Percentiles rank a stretch among this genome's conserved stretches.
phyloP scores from a whole-genome alignment of 2,329 filamentous ascomycete species.

The Colletotrichum theobromicola region DNA sequence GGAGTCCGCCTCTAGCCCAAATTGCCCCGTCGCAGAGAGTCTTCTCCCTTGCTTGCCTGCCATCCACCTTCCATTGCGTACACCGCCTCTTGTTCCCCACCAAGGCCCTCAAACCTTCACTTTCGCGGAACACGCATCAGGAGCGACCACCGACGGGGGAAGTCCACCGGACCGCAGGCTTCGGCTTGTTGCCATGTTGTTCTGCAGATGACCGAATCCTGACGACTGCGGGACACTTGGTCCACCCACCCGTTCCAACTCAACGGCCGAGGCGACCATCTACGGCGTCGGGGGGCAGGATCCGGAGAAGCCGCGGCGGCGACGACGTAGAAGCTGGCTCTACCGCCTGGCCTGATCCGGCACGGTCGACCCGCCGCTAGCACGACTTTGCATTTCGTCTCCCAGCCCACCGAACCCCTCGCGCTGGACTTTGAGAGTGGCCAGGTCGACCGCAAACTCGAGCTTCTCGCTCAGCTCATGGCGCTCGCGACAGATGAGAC shows the following conservation, averaged over 20 bases:
- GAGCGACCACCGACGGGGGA: neutral
- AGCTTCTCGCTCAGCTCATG: constrained; percentile 57
- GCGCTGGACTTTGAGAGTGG: constrained; percentile 70
- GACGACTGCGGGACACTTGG: neutral
- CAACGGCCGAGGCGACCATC: constrained; percentile 15
- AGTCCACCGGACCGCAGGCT: neutral
- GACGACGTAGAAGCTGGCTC: neutral
- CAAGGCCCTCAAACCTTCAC: neutral
- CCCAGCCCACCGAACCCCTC: constrained; percentile 68
- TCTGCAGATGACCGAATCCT: constrained; percentile 3
- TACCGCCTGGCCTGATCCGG: constrained; percentile 9
- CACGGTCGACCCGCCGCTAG: constrained; percentile 23
- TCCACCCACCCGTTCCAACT: constrained; percentile 3
- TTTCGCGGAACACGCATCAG: neutral
- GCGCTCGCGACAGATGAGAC: constrained; percentile 54
- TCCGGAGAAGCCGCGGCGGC: constrained; percentile 3
- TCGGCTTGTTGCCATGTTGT: neutral
- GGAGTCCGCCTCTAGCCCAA: neutral
- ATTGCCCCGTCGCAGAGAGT: neutral
- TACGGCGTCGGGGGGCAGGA: constrained; percentile 9
- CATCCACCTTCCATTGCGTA: neutral
- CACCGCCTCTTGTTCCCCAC: constrained; percentile 21
- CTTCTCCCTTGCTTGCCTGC: neutral
- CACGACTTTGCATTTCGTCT: constrained; percentile 27
- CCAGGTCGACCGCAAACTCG: constrained; percentile 68